Conservation (phyloP, 164 flowering plant species). For the Vitis cinerea region DNA sequence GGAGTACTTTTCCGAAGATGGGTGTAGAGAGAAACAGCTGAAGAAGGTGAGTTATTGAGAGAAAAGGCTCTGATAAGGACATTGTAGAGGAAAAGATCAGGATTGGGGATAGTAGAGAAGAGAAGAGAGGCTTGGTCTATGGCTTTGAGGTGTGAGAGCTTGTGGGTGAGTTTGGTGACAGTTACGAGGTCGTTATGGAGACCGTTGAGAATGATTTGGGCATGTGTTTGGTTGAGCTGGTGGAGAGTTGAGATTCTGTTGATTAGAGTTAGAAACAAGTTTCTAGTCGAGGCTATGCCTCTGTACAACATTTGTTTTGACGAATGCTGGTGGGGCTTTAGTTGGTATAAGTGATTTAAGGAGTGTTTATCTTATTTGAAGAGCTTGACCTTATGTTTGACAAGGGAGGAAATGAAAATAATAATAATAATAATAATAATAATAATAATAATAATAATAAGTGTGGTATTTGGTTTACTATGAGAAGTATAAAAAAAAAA, state of each 20-base stretch:
- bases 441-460: too few species aligned
- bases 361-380: neutral
- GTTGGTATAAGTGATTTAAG: too few species aligned
- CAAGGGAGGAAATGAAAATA: too few species aligned
- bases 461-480: too few species aligned
- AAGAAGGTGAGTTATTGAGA: conserved; percentile 28
- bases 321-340: neutral
- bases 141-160: conserved; percentile 46
- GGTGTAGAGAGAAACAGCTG: conserved; percentile 48
- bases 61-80: conserved; percentile 68
- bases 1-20: conserved; percentile 30
- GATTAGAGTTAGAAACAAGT: conserved; percentile 44
- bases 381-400: neutral
- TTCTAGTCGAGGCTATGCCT: conserved; percentile 14
- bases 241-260: conserved; percentile 35
- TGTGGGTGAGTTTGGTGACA: conserved; percentile 70
- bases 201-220: conserved; percentile 61
- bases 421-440: too few species aligned
- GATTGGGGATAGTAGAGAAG: conserved; percentile 33
- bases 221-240: conserved; percentile 67
- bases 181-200: conserved; percentile 45
- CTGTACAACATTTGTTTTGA: conserved; percentile 35
- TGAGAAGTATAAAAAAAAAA: too few species aligned
- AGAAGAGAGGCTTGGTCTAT: conserved; percentile 35
- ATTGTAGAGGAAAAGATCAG: conserved; percentile 63